A percentile compares a stretch with the other conserved stretches of the same genome.
Evolutionary conservation across 2,329 filamentous ascomycete genomes (phyloP).

Genomic region (Neopestalotiopsis clavispora): DNA sequence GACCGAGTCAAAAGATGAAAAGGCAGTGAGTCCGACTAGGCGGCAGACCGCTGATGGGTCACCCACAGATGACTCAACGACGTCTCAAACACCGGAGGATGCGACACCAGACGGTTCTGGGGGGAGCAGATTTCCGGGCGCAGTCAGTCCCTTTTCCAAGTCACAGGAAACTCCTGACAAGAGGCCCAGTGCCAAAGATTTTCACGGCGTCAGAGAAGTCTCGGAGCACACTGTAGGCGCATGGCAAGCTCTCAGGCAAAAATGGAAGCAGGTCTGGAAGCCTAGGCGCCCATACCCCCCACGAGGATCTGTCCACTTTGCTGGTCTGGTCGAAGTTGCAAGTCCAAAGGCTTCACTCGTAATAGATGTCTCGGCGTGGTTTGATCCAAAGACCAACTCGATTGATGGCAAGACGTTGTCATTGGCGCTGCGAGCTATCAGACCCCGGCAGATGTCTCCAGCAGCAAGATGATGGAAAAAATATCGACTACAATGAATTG

Average conservation of each 20-base stretch:
- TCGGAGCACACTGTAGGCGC: slow-evolving; percentile 35
- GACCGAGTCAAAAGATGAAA: slow-evolving; percentile 7
- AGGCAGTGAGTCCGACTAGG: slow-evolving; percentile 6
- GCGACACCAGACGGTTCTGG: background rate
- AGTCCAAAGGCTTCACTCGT: slow-evolving; percentile 8
- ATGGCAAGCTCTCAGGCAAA: slow-evolving; percentile 39
- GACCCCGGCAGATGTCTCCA: slow-evolving; percentile 6
- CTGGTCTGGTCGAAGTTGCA: slow-evolving; percentile 11
- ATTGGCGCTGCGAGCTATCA: background rate
- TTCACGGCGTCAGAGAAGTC: slow-evolving; percentile 36
- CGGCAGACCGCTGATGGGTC: slow-evolving; percentile 27
- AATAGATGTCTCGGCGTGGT: slow-evolving; percentile 14
- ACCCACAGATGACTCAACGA: slow-evolving; percentile 24
- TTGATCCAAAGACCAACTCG: slow-evolving; percentile 11
- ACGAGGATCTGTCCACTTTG: slow-evolving; percentile 7
- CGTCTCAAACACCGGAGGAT: background rate
- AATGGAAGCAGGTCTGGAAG: slow-evolving; percentile 29
- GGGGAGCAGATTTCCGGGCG: background rate
- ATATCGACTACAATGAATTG: background rate
- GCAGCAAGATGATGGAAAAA: slow-evolving; percentile 1
- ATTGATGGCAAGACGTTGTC: slow-evolving; percentile 8
- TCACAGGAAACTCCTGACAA: slow-evolving; percentile 20
- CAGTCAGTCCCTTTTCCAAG: slow-evolving; percentile 22
- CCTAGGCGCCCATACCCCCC: slow-evolving; percentile 4
- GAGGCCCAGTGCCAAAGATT: slow-evolving; percentile 27